Evolutionary conservation across 1,284 basidiomycete species (phyloP).

Genomic region (Rhizoctonia solani): DNA sequence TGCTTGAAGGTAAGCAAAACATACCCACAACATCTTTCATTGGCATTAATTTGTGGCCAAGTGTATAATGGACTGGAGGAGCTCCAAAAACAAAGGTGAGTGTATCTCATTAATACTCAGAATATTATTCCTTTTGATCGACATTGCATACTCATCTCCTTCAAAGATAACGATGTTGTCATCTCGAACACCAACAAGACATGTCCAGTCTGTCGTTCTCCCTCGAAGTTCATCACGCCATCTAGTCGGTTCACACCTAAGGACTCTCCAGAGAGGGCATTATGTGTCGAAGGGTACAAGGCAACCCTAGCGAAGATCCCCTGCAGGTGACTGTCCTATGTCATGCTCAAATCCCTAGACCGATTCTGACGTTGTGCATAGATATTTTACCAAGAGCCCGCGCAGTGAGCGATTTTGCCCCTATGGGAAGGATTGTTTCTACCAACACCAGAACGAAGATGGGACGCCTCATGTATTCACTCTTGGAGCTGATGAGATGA

Average conservation of each 20-base stretch:
- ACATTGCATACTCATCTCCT: background rate
- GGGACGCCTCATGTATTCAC: conserved; percentile 33
- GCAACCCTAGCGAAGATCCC: conserved; percentile 34
- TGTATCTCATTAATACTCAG: background rate
- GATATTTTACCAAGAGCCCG: conserved; percentile 35
- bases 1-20: conserved; percentile 34
- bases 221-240: conserved; percentile 39
- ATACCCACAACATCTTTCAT: background rate
- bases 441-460: conserved; percentile 37
- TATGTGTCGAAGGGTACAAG: conserved; percentile 38
- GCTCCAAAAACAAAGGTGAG: conserved; percentile 23
- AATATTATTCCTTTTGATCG: background rate
- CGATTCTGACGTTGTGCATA: background rate
- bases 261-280: conserved; percentile 36
- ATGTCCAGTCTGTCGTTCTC: conserved; percentile 38
- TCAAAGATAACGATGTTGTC: conserved; percentile 32
- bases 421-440: conserved; percentile 40
- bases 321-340: conserved; percentile 36
- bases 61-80: conserved; percentile 39
- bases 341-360: background rate
- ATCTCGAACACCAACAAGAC: conserved; percentile 39
- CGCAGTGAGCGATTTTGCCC: conserved; percentile 37
- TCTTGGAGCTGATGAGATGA: conserved; percentile 35
- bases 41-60: background rate
- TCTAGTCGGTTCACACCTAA: conserved; percentile 37